Evolutionary conservation across 176 grass and related monocot genomes (phyloP), one percentile per base, ranked within the genome.

Genomic region (Olyra latifolia): DNA sequence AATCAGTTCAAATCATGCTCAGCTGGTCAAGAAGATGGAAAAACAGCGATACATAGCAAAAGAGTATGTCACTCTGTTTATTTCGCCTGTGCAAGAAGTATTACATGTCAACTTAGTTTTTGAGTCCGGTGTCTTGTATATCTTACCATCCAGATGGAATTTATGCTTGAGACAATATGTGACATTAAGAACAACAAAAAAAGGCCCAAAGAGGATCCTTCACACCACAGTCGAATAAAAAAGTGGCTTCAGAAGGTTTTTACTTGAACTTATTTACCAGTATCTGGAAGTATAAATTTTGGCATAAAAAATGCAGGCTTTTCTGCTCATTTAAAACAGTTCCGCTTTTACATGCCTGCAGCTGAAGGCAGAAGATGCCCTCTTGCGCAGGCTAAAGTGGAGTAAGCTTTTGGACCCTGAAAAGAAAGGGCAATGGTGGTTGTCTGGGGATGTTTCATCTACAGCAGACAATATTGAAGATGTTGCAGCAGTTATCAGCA

Each of bases 101-200:
- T 64, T 48, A 45, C 43, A 16, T 87, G 58, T 74, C 41, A 80
- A 24, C 17, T 59, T 63, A 44, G 50, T 72, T 80, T 76, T 58
- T 61, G 6, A 62, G 7, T n/a, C n/a, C n/a, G n/a, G 38, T 91
- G 28, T 75, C 50, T 74, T 49, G 54, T 81, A 76, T 55, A 65
- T 85, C 44, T 89, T 79, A 62, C 67, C 29, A 28, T 83, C 59
- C 77, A 98, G 96, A 93, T 98, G 92, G 84, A 93, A 76, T 98
- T 98, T 89, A 95, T 95, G 92, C 92, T 98, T 3, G 90, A 89
- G 30, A 98, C 84, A 24, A 98, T 95, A 78, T 98, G 92, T 72
- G 90, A 98, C 80, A 95, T 95, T 74, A 98, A 98, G 83, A 94
- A 97, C 76, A 98, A 98, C 69, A 98, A 93, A 66, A 98, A 88